Evolutionary conservation across 176 grass and related monocot species (phyloP).

Genomic region (Miscanthus lutarioriparius): DNA sequence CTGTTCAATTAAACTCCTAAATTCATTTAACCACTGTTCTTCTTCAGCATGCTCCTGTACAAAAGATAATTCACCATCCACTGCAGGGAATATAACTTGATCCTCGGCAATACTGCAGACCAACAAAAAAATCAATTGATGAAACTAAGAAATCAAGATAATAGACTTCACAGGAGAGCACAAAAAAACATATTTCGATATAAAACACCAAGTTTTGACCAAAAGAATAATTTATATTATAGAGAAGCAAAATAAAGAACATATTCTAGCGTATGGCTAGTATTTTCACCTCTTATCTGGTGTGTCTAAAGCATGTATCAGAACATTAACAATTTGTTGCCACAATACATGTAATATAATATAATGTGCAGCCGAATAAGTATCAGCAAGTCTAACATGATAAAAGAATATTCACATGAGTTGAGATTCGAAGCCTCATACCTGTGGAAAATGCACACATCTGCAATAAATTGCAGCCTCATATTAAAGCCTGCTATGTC

Average conservation of each 20-base stretch:
- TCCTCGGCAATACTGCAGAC: conserved; percentile 74
- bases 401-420: conserved; percentile 28
- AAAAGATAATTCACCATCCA: conserved; percentile 58
- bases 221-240: neutral
- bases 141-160: conserved; percentile 2
- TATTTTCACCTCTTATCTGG: neutral
- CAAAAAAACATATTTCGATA: neutral
- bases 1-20: conserved; percentile 82
- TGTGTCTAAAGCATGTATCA: neutral
- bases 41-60: conserved; percentile 78
- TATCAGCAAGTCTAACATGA: neutral
- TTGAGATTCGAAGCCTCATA: conserved; percentile 31
- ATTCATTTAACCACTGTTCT: conserved; percentile 59
- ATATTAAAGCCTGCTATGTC: conserved; percentile 58
- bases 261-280: conserved; percentile 20
- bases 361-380: neutral
- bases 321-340: conserved; percentile 1
- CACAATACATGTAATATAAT: neutral
- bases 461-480: conserved; percentile 77
- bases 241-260: neutral
- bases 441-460: conserved; percentile 95
- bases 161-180: neutral
- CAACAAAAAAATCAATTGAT: conserved; percentile 1
- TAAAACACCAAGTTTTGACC: conserved; percentile 11
- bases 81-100: conserved; percentile 93